Conservation (phyloP, 1,284 basidiomycete genomes). For the Malassezia furfur region DNA sequence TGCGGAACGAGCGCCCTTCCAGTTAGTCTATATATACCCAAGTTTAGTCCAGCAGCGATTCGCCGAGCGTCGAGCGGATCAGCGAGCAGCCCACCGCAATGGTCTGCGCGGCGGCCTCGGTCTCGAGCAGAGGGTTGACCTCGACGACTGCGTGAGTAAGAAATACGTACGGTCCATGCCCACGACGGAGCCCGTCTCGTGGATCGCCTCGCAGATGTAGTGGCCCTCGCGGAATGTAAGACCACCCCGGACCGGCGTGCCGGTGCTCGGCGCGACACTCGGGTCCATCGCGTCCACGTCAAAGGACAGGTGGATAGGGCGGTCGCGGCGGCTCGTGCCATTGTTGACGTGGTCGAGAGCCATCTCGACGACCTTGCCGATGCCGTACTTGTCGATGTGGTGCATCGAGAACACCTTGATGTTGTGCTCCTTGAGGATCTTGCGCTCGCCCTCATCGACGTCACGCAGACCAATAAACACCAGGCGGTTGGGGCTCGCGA, state of each 20-base stretch:
- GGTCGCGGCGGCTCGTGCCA: conserved; percentile 53
- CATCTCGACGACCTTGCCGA: conserved; percentile 76
- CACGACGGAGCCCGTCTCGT: conserved; percentile 84
- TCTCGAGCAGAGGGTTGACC: conserved; percentile 79
- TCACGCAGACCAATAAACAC: conserved; percentile 95
- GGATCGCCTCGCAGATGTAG: conserved; percentile 88
- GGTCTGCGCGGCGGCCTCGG: conserved; percentile 68
- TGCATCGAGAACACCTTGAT: conserved; percentile 98
- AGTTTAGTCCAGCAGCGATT: background rate
- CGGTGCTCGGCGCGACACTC: conserved; percentile 85
- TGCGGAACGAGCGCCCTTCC: background rate
- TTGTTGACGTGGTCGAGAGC: conserved; percentile 81
- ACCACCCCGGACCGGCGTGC: conserved; percentile 85
- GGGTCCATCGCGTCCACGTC: conserved; percentile 83
- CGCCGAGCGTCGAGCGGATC: conserved; percentile 74
- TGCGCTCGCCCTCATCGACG: conserved; percentile 80
- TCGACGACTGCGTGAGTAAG: conserved; percentile 56
- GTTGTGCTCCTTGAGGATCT: conserved; percentile 68
- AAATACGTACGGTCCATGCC: conserved; percentile 53
- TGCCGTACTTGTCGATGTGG: conserved; percentile 92
- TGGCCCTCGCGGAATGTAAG: conserved; percentile 87
- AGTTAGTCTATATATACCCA: background rate
- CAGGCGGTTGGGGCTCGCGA: conserved; percentile 60
- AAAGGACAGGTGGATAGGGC: conserved; percentile 89
- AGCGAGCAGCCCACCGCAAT: conserved; percentile 89